phyloP scores from a whole-genome alignment of 2,329 filamentous ascomycete species.

The Celoporthe dispersa region DNA sequence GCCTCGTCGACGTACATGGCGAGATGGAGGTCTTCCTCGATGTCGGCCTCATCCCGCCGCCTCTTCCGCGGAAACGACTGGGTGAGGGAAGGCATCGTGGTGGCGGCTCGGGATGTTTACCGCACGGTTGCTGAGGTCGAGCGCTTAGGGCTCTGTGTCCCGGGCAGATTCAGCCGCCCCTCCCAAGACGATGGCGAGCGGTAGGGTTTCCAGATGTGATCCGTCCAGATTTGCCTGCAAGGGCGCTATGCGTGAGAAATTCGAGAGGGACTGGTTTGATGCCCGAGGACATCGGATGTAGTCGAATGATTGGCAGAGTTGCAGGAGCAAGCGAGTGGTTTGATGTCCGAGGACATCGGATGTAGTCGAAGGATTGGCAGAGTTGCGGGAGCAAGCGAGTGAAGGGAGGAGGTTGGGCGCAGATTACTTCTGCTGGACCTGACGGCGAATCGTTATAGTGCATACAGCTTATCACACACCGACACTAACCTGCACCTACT shows the following conservation, averaged over 20 bases:
- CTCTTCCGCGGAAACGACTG: slow-evolving; percentile 25
- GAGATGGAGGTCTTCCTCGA: slow-evolving; percentile 22
- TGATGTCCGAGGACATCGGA: not conserved
- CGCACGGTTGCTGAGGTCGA: not conserved
- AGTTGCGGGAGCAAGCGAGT: not conserved
- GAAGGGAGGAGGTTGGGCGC: not conserved
- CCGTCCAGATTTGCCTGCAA: not conserved
- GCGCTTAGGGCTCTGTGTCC: not conserved
- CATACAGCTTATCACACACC: not conserved
- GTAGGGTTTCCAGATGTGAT: not conserved
- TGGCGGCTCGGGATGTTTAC: slow-evolving; percentile 1
- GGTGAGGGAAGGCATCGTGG: slow-evolving; percentile 29
- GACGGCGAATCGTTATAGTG: not conserved
- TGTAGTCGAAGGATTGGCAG: not conserved
- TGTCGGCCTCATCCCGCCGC: slow-evolving; percentile 26
- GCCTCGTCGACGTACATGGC: slow-evolving; percentile 26
- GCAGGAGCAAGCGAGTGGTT: not conserved
- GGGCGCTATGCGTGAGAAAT: not conserved
- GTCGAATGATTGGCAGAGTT: not conserved
- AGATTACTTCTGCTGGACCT: not conserved
- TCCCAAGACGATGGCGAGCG: not conserved
- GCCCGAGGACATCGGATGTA: not conserved
- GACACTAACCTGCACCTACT: not conserved
- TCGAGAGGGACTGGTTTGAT: not conserved
- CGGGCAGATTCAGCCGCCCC: not conserved